phyloP scores from a whole-genome alignment of 1,284 basidiomycete genomes.

The Ganoderma lingzhi region DNA sequence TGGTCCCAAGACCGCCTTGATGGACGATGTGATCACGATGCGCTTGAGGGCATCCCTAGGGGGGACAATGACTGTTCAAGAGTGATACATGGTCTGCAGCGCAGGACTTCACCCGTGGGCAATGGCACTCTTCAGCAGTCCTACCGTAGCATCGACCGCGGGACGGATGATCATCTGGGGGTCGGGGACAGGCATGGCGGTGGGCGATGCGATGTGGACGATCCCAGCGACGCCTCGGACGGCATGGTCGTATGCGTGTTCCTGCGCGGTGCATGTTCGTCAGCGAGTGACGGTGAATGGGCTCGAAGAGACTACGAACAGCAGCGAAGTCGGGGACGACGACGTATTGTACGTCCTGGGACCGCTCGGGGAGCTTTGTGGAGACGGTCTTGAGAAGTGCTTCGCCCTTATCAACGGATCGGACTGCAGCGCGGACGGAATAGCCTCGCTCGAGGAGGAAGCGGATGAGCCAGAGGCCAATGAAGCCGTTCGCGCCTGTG shows the following conservation, averaged over 20 bases:
- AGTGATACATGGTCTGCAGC: neutral
- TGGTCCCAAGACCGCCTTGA: conserved; percentile 54
- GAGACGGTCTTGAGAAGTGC: conserved; percentile 54
- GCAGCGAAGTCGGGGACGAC: conserved; percentile 63
- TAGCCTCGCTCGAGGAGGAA: conserved; percentile 50
- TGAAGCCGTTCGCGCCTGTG: conserved; percentile 51
- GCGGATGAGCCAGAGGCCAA: conserved; percentile 49
- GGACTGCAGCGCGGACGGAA: conserved; percentile 63
- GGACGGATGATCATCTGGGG: conserved; percentile 37
- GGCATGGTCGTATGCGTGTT: conserved; percentile 28
- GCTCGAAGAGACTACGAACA: conserved; percentile 38
- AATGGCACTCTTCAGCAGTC: conserved; percentile 10
- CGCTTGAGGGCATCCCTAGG: conserved; percentile 22
- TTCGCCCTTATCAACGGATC: conserved; percentile 56
- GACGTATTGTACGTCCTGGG: conserved; percentile 49
- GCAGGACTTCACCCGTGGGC: neutral
- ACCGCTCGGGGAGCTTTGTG: conserved; percentile 48
- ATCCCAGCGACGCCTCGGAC: conserved; percentile 37
- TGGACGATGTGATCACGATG: conserved; percentile 71
- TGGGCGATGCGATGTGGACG: conserved; percentile 55
- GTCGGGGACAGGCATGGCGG: conserved; percentile 43
- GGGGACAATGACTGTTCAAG: neutral
- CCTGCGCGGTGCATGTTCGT: conserved; percentile 7
- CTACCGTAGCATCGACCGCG: conserved; percentile 12
- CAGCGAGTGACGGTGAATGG: neutral